Evolutionary conservation across 176 grass and related monocot genomes (phyloP), one percentile per base, ranked within the genome.

Genomic region (Oryza officinalis): DNA sequence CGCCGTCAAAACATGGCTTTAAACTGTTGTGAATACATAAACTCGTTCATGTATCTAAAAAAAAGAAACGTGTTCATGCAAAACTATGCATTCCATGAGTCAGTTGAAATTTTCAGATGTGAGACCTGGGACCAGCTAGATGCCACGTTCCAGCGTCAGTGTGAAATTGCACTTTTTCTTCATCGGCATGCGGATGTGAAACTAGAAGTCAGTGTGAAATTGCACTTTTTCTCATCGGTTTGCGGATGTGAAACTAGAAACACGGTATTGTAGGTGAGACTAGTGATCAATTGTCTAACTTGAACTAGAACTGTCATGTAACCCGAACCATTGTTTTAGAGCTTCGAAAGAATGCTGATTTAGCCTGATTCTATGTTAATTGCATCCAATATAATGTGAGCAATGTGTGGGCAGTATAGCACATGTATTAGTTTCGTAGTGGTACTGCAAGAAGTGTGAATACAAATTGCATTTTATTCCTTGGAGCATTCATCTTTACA

Each of bases 401-500:
- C 9, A 41, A 44, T 47, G 45, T 47, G 45, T 47, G 2, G 45
- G 45, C 45, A 47, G 37, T 38, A 38, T 38, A 38, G 22, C 12
- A 8, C 13, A 4, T 65, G 17, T 15, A 27, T 52, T 9, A 4
- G 1, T 13, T 74, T 49, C 23, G 8, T 5, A 71, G 37, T 20
- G 10, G 13, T 30, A 41, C 11, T 10, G 0, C 2, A 26, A 7
- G 52, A 13, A 14, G 13, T 18, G 12, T 13, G 38, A 49, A 18
- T 35, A 65, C 9, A 57, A 22, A 65, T 72, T 41, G 40, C 50
- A 28, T 72, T 80, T 80, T 86, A 80, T 86, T 86, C 43, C 0
- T 49, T 44, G 54, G 63, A 70, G 67, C 20, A 73, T 86, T 72
- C 52, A 72, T 86, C 67, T 79, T 86, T 72, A 61, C 75, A 64